Evolutionary conservation across 2,329 filamentous ascomycete species (phyloP), one percentile per base, ranked within the genome.

Genomic region (Aspergillus transmontanensis): DNA sequence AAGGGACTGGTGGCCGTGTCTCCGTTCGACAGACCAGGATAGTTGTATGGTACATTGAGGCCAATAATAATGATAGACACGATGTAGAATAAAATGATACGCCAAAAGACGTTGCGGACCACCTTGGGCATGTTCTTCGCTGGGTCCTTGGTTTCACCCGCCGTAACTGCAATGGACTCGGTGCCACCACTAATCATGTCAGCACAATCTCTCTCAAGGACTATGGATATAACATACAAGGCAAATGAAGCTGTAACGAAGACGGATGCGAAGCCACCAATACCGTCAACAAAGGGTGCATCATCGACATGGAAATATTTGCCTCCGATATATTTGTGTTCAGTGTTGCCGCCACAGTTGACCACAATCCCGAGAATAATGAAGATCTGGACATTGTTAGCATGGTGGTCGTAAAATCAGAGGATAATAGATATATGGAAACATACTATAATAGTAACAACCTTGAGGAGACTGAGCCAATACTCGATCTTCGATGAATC

Each of bases 101-200:
- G 83, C 85, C 85, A 89, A 70, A 89, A 89, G 45, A 89, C 86
- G 60, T 89, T 89, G 67, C 86, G 86, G 53, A 90, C 85, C 3
- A 89, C 88, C 3, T 83, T 82, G 1, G 88, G 88, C 39, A 90
- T 77, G 61, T 83, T 89, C 66, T 82, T 83, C 21, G 85, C 81
- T 0, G 88, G 88, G 67, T 89, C 82, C 67, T 85, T 86, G 2
- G 88, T 89, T 73, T 90, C 88, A 50, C 87, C 87, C 1, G 87
- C 87, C 0, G 88, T 89, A 62, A 90, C 87, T 57, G 86, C 87
- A 56, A 90, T 88, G 39, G 84, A 86, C 73, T 89, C 87, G 2
- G 86, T 89, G 58, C 87, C 88, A 39, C 84, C 84, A 62, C 80
- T 81, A 56, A 2, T 7, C 36, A 12, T 62, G 61, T 72, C 59